Evolutionary conservation across 2,329 filamentous ascomycete species (phyloP).

Genomic region (Chrysoporthe cubensis): DNA sequence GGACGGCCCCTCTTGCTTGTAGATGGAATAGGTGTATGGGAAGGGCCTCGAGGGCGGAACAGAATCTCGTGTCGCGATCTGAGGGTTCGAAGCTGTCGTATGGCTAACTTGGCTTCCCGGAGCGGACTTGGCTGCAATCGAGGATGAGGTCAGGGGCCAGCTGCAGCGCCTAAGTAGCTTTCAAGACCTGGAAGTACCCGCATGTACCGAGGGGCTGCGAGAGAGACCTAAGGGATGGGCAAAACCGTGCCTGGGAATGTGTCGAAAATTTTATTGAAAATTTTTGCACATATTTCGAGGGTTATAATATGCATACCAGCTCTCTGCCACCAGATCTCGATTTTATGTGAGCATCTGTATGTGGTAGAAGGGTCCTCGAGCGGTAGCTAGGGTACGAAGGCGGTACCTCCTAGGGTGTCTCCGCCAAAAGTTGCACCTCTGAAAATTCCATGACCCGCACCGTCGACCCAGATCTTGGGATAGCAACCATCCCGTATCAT

Average conservation of each 20-base stretch:
- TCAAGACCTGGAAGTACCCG: not conserved
- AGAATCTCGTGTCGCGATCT: conserved; percentile 2
- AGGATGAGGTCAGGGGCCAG: conserved; percentile 15
- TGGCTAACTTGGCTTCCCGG: not conserved
- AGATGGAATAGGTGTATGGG: not conserved
- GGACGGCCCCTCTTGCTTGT: not conserved
- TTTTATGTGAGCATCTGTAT: not conserved
- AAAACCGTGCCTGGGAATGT: not conserved
- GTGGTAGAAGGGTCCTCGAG: not conserved
- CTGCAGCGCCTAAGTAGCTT: not conserved
- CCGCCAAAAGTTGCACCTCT: conserved; percentile 1
- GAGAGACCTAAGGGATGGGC: not conserved
- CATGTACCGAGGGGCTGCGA: not conserved
- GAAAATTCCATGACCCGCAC: not conserved
- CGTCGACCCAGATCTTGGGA: not conserved
- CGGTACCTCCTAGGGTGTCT: not conserved
- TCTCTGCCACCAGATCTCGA: not conserved
- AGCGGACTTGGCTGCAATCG: not conserved
- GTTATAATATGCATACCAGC: not conserved
- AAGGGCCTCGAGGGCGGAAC: not conserved
- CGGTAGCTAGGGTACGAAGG: not conserved
- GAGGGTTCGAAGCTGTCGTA: conserved; percentile 3
- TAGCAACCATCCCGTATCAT: not conserved
- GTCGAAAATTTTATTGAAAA: not conserved
- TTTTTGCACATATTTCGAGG: too few species aligned